These are phyloP conservation scores for Cyclanthera cordifolia DNA, from an alignment of 306 rosid species.

Conservation along the genomic window DNA sequence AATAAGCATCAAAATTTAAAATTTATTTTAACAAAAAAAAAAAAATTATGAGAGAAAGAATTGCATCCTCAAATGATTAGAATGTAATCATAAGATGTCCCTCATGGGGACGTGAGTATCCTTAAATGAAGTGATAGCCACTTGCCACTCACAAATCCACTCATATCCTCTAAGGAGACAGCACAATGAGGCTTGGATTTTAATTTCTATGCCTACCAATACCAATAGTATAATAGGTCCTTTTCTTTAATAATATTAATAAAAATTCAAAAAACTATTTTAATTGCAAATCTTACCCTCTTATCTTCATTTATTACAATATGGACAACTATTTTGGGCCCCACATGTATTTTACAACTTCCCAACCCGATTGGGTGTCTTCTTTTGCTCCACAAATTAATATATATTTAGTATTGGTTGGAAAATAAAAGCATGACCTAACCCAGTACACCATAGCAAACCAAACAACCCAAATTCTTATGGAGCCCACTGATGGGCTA, in stretches of 20 bases:
- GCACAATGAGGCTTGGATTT: not conserved
- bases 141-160: not conserved
- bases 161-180: not conserved
- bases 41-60: too few species aligned
- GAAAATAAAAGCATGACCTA: slow-evolving; percentile 9
- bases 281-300: not conserved
- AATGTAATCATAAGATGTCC: too few species aligned
- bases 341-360: not conserved
- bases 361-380: slow-evolving; percentile 1
- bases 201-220: not conserved
- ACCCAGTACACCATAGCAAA: not conserved
- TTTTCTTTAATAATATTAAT: not conserved
- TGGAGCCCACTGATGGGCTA: slow-evolving; percentile 1
- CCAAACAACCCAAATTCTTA: not conserved
- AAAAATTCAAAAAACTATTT: not conserved
- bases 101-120: not conserved
- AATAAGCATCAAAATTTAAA: too few species aligned
- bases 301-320: slow-evolving; percentile 10
- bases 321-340: not conserved
- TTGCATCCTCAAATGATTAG: too few species aligned
- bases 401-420: not conserved
- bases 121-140: slow-evolving; percentile 3
- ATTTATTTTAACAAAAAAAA: too few species aligned
- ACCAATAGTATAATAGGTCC: not conserved
- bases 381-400: not conserved